phyloP scores from a whole-genome alignment of 257 asterid species.

The Solanum sitiens region DNA sequence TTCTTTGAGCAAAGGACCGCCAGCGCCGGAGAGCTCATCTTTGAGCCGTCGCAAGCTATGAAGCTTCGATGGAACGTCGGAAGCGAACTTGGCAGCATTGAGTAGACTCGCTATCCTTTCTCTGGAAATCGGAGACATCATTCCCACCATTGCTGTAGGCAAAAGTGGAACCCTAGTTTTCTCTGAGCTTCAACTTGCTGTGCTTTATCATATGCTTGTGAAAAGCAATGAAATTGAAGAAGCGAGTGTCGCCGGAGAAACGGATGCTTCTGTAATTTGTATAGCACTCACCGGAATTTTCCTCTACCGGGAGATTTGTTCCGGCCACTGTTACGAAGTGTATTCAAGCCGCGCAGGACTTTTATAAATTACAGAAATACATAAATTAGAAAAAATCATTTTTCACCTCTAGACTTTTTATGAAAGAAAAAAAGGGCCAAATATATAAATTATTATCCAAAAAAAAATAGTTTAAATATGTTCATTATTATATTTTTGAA shows the following conservation, averaged over 20 bases:
- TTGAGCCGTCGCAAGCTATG: constrained; percentile 50
- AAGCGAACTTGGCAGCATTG: constrained; percentile 33
- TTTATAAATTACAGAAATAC: background rate
- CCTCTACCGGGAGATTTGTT: background rate
- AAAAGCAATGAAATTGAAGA: background rate
- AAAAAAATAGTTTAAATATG: too few species aligned
- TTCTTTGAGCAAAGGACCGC: constrained; percentile 30
- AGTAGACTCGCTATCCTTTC: constrained; percentile 45
- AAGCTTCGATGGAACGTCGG: constrained; percentile 48
- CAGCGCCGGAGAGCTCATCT: constrained; percentile 47
- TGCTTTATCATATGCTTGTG: background rate
- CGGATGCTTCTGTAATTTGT: background rate
- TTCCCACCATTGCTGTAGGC: constrained; percentile 30
- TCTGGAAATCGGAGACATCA: constrained; percentile 36
- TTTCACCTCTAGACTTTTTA: background rate
- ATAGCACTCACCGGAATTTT: background rate
- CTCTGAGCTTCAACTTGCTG: background rate
- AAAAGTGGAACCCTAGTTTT: constrained; percentile 7
- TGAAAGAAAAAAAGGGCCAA: background rate
- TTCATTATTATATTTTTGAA: too few species aligned
- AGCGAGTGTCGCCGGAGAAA: background rate
- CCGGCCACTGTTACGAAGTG: background rate
- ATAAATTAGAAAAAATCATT: background rate
- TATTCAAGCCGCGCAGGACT: background rate
- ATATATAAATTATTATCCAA: too few species aligned